These are phyloP conservation scores for Amanita brunnescens DNA, from an alignment of 768 basidiomycete genomes.

Conservation along the genomic window DNA sequence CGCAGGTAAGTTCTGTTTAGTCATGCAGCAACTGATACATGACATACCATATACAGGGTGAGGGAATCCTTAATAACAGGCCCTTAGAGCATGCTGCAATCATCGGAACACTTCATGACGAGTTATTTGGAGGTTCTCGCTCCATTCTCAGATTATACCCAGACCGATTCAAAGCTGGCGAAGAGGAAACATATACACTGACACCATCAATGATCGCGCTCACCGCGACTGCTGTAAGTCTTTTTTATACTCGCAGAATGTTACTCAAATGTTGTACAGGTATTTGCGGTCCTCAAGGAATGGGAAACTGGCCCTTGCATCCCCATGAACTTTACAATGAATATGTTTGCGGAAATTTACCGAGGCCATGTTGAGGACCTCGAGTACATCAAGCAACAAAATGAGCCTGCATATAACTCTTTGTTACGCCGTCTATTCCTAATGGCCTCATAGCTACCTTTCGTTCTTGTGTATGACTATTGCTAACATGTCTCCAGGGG, in stretches of 20 bases:
- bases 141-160: too few species aligned
- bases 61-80: neutral
- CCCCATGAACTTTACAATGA: neutral
- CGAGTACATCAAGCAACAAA: neutral
- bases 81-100: neutral
- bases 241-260: too few species aligned
- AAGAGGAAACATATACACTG: too few species aligned
- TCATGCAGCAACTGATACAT: neutral
- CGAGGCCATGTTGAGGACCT: neutral
- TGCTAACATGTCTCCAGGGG: neutral
- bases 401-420: neutral
- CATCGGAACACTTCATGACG: neutral
- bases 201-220: too few species aligned
- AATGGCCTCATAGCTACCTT: neutral
- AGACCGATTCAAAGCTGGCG: too few species aligned
- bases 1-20: neutral
- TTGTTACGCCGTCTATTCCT: neutral
- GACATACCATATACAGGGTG: neutral
- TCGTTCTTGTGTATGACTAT: neutral
- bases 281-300: neutral
- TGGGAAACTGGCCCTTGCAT: neutral
- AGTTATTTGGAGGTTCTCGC: neutral
- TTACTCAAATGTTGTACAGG: too few species aligned
- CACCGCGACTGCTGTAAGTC: too few species aligned
- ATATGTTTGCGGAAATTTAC: neutral